Evolutionary conservation across 1,284 basidiomycete species (phyloP).

Genomic region (Cutaneotrichosporon daszewskae): DNA sequence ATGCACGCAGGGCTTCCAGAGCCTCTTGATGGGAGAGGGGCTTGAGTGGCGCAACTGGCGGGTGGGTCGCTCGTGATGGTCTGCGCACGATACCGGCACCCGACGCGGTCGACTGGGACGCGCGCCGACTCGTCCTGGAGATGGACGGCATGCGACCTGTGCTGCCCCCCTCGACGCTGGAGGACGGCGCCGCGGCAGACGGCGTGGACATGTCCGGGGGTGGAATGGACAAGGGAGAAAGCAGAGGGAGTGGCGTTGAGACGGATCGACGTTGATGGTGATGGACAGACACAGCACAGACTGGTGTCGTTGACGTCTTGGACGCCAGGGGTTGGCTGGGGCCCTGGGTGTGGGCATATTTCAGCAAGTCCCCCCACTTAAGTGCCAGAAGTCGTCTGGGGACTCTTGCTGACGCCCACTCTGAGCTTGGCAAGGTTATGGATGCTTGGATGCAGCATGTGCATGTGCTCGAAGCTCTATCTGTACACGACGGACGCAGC

Average conservation of each 20-base stretch:
- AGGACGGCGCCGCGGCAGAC: not conserved
- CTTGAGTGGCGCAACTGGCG: constrained; percentile 27
- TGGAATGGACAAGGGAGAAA: not conserved
- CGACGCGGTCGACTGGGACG: constrained; percentile 12
- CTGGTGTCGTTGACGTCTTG: too few species aligned
- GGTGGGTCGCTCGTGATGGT: constrained; percentile 38
- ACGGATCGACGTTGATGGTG: too few species aligned
- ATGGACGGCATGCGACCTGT: constrained; percentile 17
- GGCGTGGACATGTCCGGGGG: constrained; percentile 6
- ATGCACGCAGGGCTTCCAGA: constrained; percentile 68
- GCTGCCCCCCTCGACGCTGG: constrained; percentile 1
- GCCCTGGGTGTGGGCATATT: too few species aligned
- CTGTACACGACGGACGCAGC: too few species aligned
- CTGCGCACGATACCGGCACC: constrained; percentile 24
- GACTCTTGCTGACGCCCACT: too few species aligned
- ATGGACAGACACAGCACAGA: too few species aligned
- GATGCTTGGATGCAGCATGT: too few species aligned
- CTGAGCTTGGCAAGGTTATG: too few species aligned
- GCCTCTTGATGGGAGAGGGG: constrained; percentile 60
- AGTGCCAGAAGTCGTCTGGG: too few species aligned
- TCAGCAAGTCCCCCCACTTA: too few species aligned
- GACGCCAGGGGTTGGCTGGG: too few species aligned
- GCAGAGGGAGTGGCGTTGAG: not conserved
- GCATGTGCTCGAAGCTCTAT: too few species aligned
- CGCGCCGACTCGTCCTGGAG: constrained; percentile 10